Evolutionary conservation across 352 stramenopile species (phyloP).

Genomic region (Thraustotheca clavata): DNA sequence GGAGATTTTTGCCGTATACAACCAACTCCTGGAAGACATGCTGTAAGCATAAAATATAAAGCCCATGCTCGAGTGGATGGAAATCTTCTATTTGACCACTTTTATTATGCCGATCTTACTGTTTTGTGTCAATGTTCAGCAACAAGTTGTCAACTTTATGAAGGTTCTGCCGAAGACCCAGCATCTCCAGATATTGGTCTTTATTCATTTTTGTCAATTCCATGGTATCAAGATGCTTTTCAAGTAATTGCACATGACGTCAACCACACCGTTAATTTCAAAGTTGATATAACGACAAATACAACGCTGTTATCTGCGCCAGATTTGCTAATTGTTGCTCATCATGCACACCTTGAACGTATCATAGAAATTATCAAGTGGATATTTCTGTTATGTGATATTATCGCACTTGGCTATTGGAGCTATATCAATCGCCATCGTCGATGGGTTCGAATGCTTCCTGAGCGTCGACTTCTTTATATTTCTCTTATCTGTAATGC

Average conservation of each 20-base stretch:
- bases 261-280: background rate
- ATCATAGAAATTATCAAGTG: constrained; percentile 7
- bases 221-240: constrained; percentile 9
- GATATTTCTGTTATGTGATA: background rate
- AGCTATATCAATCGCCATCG: constrained; percentile 4
- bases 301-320: background rate
- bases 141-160: background rate
- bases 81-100: background rate
- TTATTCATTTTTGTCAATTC: background rate
- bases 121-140: background rate
- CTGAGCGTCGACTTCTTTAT: constrained; percentile 7
- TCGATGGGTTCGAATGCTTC: background rate
- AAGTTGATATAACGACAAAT: background rate
- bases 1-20: background rate
- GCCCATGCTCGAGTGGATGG: background rate
- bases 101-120: background rate
- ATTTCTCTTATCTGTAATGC: constrained; percentile 1
- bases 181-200: too few relatives aligned
- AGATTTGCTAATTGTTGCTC: background rate
- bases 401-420: constrained; percentile 3
- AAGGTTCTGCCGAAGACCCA: background rate
- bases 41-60: background rate
- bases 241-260: background rate
- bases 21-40: background rate
- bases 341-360: background rate